Evolutionary conservation across 2,329 filamentous ascomycete species (phyloP), one percentile per base, ranked within the genome.

Genomic region (Claviceps pazoutovae): DNA sequence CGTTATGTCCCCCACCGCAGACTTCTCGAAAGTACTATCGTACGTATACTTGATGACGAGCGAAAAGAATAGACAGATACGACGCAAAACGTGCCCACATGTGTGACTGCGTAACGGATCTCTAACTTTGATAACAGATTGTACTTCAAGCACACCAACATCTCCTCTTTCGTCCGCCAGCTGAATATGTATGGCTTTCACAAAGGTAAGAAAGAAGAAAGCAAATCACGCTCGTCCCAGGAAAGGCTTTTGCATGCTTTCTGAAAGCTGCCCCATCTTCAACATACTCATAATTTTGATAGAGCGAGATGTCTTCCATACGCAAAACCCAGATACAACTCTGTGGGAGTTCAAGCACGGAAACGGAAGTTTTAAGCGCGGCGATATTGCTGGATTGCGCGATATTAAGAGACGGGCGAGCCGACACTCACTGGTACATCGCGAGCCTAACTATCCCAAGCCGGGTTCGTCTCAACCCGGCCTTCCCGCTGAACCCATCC

Each of bases 111-210:
- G 26, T 19, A 23, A 21, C 16, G 51, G 23, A 56, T 59, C 42
- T 58, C 42, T 59, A 26, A 26, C 44, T 19, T n/a, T 6, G 38
- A 17, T 46, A 2, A 30, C 61, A 95, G 91, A 51, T 89, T 95
- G 80, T 98, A 98, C 66, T 98, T 98, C 68, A 98, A 98, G 64
- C 93, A 98, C 66, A 98, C 91, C 59, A 98, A 98, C 64, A 95
- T 97, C 55, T 97, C 93, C 11, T 97, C 93, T 1, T 98, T 98
- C 66, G 93, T 98, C 48, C 82, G 93, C 48, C 93, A 98, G 70
- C 72, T 98, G 49, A 98, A 98, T 66, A 98, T 98, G 93, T 98
- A 98, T 61, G 93, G 93, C 6, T 98, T 98, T 68, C 93, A 98
- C 66, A 98, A 98, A 86, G 90, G 90, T 94, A 60, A 46, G 41